Evolutionary conservation across 129 eudicot species (phyloP), one percentile per base, ranked within the genome.

Genomic region (Saposhnikovia divaricata): DNA sequence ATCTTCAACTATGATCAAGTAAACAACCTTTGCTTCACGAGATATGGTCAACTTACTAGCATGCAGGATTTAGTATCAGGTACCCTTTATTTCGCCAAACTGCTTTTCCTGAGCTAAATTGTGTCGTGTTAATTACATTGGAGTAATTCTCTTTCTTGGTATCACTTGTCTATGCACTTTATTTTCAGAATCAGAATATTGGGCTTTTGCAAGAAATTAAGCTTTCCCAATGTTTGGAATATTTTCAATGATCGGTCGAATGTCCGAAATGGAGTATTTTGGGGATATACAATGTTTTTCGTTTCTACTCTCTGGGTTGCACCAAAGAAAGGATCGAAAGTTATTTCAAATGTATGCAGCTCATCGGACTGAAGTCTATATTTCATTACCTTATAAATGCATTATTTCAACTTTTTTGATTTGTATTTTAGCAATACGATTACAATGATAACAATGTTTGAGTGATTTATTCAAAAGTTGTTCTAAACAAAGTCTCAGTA

Each of bases 1-100:
- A 82, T 95, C 98, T 81, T 90, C 94, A 75, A 89, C 94, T n/a
- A 81, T 92, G 93, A 95, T 89, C 90, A 90, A 87, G 84, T 94
- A 87, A 90, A 88, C 71, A 28, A 42, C 46, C 23, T 59, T 55
- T 80, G 55, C 45, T 71, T 66, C 82, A 61, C 16, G 42, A 44
- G 59, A 14, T 12, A 23, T 75, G 13, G 75, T 37, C 40, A 19
- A 42, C 43, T 15, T 34, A 34, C 47, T 57, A 23, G 53, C 37
- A 63, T 51, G 53, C 55, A 19, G 66, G 46, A 53, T 50, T 57
- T 37, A 42, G 72, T 69, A 73, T 12, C 59, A 78, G 79, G 79
- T 80, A 57, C 70, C 37, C 11, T 53, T 68, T n/a, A n/a, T 46
- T 23, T 18, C 0, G 3, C 5, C 31, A 15, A 78, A 23, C 18